phyloP scores from a whole-genome alignment of 2,329 filamentous ascomycete species.

The Coniochaeta prunicola region DNA sequence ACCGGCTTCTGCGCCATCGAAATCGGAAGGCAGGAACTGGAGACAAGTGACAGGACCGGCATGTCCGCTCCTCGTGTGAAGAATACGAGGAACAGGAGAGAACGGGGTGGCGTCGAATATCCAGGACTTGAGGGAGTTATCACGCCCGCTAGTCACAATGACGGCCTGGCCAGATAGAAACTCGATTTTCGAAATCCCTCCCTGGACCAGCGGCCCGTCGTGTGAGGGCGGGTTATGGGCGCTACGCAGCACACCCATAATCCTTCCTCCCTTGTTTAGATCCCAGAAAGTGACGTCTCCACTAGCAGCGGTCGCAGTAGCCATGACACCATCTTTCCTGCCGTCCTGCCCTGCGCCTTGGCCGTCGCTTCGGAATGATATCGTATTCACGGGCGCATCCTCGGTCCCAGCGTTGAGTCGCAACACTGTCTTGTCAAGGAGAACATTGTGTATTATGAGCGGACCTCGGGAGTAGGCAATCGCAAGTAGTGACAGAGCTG shows the following conservation, averaged over 20 bases:
- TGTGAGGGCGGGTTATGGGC: conserved; percentile 72
- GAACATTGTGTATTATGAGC: conserved; percentile 73
- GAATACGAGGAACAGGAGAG: conserved; percentile 73
- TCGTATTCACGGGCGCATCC: conserved; percentile 64
- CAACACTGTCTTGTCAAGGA: conserved; percentile 67
- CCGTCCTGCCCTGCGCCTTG: conserved; percentile 84
- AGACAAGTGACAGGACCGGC: conserved; percentile 78
- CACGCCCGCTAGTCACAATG: conserved; percentile 80
- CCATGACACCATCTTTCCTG: conserved; percentile 83
- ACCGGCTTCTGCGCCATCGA: conserved; percentile 78
- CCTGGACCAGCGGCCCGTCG: conserved; percentile 49
- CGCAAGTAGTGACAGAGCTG: conserved; percentile 77
- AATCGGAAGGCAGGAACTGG: conserved; percentile 78
- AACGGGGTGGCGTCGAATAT: conserved; percentile 93
- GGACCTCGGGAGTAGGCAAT: conserved; percentile 79
- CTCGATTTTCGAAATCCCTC: conserved; percentile 80
- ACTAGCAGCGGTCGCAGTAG: conserved; percentile 69
- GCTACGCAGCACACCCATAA: conserved; percentile 78
- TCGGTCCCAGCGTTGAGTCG: conserved; percentile 59
- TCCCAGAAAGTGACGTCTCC: conserved; percentile 97
- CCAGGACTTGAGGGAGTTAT: conserved; percentile 94
- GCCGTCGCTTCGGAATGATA: conserved; percentile 86
- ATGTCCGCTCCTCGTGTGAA: conserved; percentile 84
- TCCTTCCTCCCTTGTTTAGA: conserved; percentile 77
- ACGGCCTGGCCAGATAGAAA: conserved; percentile 87